Evolutionary conservation across 306 rosid genomes (phyloP), one percentile per base, ranked within the genome.

Genomic region (Pterocarpus santalinus): DNA sequence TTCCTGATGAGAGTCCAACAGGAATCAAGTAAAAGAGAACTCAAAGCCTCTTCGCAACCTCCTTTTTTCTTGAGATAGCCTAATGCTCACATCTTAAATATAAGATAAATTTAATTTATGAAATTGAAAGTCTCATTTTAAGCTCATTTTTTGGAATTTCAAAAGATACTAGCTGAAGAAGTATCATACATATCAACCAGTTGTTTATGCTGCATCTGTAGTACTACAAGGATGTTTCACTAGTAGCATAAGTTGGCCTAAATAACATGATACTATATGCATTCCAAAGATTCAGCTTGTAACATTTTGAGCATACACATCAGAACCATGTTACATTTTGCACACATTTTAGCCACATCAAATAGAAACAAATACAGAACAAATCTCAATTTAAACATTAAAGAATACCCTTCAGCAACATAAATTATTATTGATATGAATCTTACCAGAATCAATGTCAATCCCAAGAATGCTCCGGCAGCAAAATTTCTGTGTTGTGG

Each of bases 381-480:
- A 71, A 57, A 73, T 13, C 70, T 34, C 2, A 68, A 17, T 35
- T 38, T 56, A 15, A 22, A 76, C 80, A 66, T 51, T 43, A 15
- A 66, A 61, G 14, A 44, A 58, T 22, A 63, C 12, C 14, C 66
- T 75, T 68, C 17, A 13, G 61, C 69, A 57, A 73, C 35, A 69
- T 22, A 80, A 47, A 77, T 36, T 4, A 33, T 53, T 60, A 67
- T 2, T 39, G 74, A 57, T 57, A 71, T 28, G 83, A 86, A 66
- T 82, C 94, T 88, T 87, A 95, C 99, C 81, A 41, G 89, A 83
- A 69, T 95, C 99, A 79, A 95, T 95, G 85, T 95, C 99, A 79
- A 95, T 43, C 44, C 98, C 99, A 80, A 89, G 91, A 78, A 95
- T 93, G 85, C 88, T 89, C 82, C 83, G 86, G 90, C 99, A 95